Conservation (phyloP, 306 rosid species). For the Castanospermum australe region DNA sequence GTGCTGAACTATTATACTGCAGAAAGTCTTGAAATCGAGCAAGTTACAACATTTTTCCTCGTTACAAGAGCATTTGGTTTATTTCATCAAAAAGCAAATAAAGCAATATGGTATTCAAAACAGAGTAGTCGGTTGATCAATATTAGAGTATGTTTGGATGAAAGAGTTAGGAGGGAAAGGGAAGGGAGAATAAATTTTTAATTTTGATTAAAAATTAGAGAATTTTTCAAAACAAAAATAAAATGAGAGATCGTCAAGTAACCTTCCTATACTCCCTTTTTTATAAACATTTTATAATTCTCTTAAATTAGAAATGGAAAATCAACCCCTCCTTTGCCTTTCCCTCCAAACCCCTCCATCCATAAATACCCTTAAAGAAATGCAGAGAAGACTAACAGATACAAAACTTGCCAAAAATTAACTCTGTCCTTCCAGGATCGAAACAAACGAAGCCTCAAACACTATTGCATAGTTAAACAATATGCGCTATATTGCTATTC, state of each 20-base stretch:
- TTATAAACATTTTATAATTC: no score
- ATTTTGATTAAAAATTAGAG: no score
- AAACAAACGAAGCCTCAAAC: slow-evolving; percentile 12
- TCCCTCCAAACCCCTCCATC: no score
- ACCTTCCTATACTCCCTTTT: no score
- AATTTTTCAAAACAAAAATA: no score
- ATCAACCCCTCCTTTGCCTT: no score
- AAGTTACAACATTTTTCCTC: neutral
- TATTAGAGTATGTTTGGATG: no score
- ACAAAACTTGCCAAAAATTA: neutral
- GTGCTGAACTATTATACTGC: slow-evolving; percentile 1
- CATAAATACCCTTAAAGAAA: no score
- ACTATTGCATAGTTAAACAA: slow-evolving; percentile 4
- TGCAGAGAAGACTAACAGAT: neutral
- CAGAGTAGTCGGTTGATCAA: neutral
- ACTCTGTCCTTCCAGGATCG: neutral
- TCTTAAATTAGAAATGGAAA: no score
- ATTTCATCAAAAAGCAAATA: slow-evolving; percentile 2
- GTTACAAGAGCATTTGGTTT: neutral
- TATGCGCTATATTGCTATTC: slow-evolving; percentile 15
- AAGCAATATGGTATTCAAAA: slow-evolving; percentile 2
- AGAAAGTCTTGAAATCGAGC: slow-evolving; percentile 8
- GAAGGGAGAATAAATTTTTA: no score
- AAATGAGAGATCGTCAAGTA: no score
- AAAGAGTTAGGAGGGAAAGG: no score